Evolutionary conservation across 306 rosid genomes (phyloP).

Genomic region (Fagus sylvatica): DNA sequence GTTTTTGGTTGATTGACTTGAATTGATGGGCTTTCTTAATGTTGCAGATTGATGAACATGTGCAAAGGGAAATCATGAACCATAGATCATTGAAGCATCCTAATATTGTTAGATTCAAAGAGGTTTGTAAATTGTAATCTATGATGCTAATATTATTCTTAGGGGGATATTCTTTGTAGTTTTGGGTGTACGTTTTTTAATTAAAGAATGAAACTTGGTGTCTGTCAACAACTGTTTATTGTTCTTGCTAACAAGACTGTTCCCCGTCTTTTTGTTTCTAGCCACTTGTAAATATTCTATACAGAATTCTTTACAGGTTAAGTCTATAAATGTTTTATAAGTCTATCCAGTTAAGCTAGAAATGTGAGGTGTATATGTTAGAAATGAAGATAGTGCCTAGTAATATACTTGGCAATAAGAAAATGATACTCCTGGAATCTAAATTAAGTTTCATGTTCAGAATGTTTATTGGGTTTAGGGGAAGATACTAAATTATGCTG

Average conservation of each 20-base stretch:
- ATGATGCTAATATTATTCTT: not conserved
- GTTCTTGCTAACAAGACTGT: not conserved
- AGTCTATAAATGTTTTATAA: too few relatives aligned
- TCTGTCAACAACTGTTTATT: not conserved
- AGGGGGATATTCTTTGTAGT: not conserved
- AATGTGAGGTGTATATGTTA: not conserved
- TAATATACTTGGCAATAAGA: not conserved
- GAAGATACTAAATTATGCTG: not conserved
- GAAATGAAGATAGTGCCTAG: not conserved
- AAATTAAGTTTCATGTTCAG: not conserved
- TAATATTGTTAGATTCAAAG: slow-evolving; percentile 78
- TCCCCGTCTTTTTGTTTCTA: not conserved
- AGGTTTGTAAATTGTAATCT: slow-evolving; percentile 39
- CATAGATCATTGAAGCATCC: slow-evolving; percentile 90
- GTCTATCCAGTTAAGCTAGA: not conserved
- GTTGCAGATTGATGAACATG: slow-evolving; percentile 77
- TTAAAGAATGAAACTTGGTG: not conserved
- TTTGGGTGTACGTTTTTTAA: not conserved
- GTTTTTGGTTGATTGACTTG: slow-evolving; percentile 19
- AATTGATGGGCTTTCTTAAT: slow-evolving; percentile 5
- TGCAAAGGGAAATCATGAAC: slow-evolving; percentile 83
- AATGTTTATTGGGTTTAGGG: not conserved
- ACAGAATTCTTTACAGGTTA: not conserved
- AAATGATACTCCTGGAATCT: not conserved
- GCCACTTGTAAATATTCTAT: not conserved